These are phyloP conservation scores for Blastobotrys elegans DNA, from an alignment of 1,139 yeast genomes.

Conservation along the genomic window DNA sequence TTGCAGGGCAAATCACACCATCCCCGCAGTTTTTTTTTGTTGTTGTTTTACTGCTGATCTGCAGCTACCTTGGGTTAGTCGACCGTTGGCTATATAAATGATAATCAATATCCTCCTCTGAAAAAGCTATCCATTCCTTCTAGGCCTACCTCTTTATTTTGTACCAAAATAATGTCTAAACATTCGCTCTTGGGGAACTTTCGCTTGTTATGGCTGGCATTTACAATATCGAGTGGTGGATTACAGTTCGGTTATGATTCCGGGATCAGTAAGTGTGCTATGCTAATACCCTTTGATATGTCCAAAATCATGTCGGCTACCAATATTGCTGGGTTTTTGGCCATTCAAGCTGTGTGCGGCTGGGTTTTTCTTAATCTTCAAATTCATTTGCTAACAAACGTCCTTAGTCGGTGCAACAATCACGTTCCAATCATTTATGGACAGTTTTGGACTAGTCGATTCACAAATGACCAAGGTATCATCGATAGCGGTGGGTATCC, in stretches of 20 bases:
- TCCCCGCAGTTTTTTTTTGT: neutral
- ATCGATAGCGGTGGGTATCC: constrained; percentile 41
- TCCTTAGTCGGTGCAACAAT: constrained; percentile 26
- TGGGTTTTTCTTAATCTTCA: too few relatives aligned
- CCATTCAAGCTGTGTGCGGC: too few relatives aligned
- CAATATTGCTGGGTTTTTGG: too few relatives aligned
- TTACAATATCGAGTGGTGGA: constrained; percentile 8
- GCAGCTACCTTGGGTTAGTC: neutral
- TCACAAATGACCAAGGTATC: constrained; percentile 26
- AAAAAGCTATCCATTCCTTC: neutral
- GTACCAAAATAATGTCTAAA: neutral
- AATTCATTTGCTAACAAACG: too few relatives aligned
- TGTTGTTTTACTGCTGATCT: neutral
- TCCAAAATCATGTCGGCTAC: too few relatives aligned
- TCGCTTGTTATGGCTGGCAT: neutral
- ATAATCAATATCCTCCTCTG: neutral
- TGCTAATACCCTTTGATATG: too few relatives aligned
- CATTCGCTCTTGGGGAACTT: neutral
- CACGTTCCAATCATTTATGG: constrained; percentile 36
- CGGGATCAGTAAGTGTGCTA: constrained; percentile 46
- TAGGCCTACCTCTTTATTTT: neutral
- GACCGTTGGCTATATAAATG: too few relatives aligned
- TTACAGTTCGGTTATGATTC: constrained; percentile 26
- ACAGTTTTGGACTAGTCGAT: constrained; percentile 36
- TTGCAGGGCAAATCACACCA: neutral